Percentiles rank a stretch among this genome's conserved stretches.
Conservation (phyloP, 2,329 filamentous ascomycete genomes). For the Didymella lethalis region DNA sequence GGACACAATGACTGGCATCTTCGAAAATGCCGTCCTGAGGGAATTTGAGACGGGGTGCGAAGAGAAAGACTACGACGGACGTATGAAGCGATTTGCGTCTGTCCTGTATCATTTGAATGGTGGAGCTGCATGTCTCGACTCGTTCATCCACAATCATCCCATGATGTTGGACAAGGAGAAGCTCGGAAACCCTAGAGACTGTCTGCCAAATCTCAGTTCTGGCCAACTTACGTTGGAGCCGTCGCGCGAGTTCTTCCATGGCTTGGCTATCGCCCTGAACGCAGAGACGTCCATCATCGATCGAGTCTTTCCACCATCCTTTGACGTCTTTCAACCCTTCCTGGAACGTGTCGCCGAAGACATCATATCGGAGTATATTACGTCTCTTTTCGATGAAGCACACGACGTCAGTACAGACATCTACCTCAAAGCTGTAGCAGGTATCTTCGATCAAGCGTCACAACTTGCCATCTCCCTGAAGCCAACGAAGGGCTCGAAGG, state of each 20-base stretch:
- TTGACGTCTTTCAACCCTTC: conserved; percentile 77
- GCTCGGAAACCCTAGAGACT: conserved; percentile 79
- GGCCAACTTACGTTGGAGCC: conserved; percentile 78
- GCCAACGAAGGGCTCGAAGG: conserved; percentile 68
- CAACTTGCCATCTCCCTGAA: conserved; percentile 77
- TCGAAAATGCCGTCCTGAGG: conserved; percentile 86
- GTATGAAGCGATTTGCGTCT: conserved; percentile 88
- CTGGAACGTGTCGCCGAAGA: conserved; percentile 85
- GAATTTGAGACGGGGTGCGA: conserved; percentile 96
- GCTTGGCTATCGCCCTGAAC: conserved; percentile 76
- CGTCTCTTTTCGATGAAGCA: conserved; percentile 83
- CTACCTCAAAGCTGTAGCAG: conserved; percentile 86
- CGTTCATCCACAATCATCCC: conserved; percentile 89
- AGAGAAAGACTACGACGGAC: conserved; percentile 83
- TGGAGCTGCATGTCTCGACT: conserved; percentile 77
- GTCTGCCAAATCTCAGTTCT: conserved; percentile 71
- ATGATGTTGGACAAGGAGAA: conserved; percentile 77
- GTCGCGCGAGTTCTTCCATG: conserved; percentile 81
- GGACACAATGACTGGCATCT: conserved; percentile 76
- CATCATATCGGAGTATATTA: conserved; percentile 83
- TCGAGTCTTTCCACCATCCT: conserved; percentile 77
- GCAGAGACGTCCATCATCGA: conserved; percentile 83
- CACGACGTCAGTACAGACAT: conserved; percentile 76
- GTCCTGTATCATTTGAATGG: conserved; percentile 85
- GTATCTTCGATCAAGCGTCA: conserved; percentile 84